Base-by-base conservation (phyloP, 164 flowering plant species). In the Dillenia turbinata region DNA sequence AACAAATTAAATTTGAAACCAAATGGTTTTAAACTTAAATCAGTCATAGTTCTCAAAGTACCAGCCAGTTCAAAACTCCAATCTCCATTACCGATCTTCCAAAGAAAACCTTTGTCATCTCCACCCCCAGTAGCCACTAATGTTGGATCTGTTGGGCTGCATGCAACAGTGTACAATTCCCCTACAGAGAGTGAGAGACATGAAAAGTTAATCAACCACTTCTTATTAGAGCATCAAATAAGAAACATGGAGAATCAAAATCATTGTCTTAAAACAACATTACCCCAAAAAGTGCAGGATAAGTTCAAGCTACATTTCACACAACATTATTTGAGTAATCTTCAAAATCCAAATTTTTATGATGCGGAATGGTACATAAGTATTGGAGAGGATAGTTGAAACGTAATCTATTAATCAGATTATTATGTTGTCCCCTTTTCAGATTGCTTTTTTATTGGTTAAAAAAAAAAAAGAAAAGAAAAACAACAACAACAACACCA, bases 81-180 rank as follows among this genome's bases (percentile, higher is more conserved):
- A 71, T 95, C 95, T 71, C 88, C 96, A 59, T 63, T 75, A 54
- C 86, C 85, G 65, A 95, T 84, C 66, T 61, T 86, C 97, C 99
- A 95, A 24, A 95, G 68, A 79, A 86, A 95, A 47, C 90, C 97
- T 71, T 67, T 86, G 65, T 92, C 97, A 80, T 95, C 99, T 51
- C 90, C 93, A 64, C 97, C 97, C 48, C 97, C 97, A 43, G 96
- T 88, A 61, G 92, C 96, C 56, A 92, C 99, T 66, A 90, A 61
- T 44, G 62, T 44, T 46, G 90, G 67, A 77, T 92, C 92, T 54
- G 79, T 77, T 67, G 97, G 97, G 65, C 92, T 89, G 80, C 97
- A 88, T 8, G 86, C 94, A 69, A 85, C 89, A 6, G 90, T 62
- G 69, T 89, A 92, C 6, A 95, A 61, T 71, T 94, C 96, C 72